Evolutionary conservation across 2,329 filamentous ascomycete genomes (phyloP), one percentile per base, ranked within the genome.

Genomic region (Aspergillus phoenicis): DNA sequence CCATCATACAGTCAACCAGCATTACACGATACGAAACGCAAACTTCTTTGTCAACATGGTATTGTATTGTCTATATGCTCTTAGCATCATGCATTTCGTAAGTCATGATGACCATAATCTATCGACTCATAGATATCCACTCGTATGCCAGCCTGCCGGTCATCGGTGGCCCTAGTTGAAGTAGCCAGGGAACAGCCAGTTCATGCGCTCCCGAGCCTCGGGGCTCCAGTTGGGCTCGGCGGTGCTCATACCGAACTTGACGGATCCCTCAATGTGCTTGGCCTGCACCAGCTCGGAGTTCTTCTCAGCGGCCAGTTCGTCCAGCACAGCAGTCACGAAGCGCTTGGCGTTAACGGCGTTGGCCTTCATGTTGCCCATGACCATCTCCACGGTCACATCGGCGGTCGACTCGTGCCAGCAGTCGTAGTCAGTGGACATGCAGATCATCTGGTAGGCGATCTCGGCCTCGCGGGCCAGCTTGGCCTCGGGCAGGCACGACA

Each of bases 341-440:
- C 88, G 84, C 75, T 89, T 89, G 36, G 95, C 95, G 73, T 98
- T 99, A 73, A 89, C 84, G 56, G 91, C 85, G 78, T 99, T 99
- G 67, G 92, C 90, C 75, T 90, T 89, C 95, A 99, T 99, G 79
- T 96, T 91, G 63, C 87, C 90, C 88, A 97, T 91, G 59, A 99
- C 95, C 91, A 98, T 96, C 77, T 93, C 91, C 22, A 99, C 95
- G 64, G 93, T 93, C 64, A 99, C 95, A 63, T 86, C 82, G 66
- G 91, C 91, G 60, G 87, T 90, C 52, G 85, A 85, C 20, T 85
- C 87, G 54, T 93, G 90, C 95, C 95, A 99, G 87, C 94, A 98
- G 82, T 99, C 95, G 78, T 99, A 99, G 82, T 99, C 95, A 28
- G 95, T 99, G 36, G 92, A 91, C 95, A 99, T 99, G 84, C 94